phyloP scores from a whole-genome alignment of 148 eudicot genomes.

The Rhododendron ferrugineum region DNA sequence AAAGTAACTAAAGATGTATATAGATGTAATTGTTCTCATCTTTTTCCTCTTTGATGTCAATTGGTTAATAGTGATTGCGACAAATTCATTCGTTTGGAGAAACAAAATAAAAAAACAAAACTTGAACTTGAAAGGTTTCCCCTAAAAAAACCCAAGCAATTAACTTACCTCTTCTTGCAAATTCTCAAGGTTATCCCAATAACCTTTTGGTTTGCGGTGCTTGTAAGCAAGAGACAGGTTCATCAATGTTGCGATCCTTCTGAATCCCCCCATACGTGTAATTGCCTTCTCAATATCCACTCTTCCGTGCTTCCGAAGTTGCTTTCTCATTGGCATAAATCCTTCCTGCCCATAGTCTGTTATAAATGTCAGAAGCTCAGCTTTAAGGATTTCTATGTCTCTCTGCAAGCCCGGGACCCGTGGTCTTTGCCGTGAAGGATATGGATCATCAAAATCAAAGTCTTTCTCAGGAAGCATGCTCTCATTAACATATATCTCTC shows the following conservation, averaged over 20 bases:
- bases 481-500: constrained; percentile 9
- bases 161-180: constrained; percentile 75
- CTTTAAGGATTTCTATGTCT: constrained; percentile 78
- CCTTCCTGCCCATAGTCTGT: constrained; percentile 88
- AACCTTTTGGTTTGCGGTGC: constrained; percentile 91
- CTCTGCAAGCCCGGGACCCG: constrained; percentile 84
- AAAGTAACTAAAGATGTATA: background rate
- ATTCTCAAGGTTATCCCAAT: constrained; percentile 91
- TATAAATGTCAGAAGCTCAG: constrained; percentile 65
- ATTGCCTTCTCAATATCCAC: constrained; percentile 97
- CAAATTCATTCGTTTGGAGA: background rate
- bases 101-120: background rate
- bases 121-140: background rate
- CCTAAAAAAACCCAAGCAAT: background rate
- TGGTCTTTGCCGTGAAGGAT: constrained; percentile 51
- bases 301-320: constrained; percentile 74
- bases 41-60: background rate
- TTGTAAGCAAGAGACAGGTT: constrained; percentile 93
- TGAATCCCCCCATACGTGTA: constrained; percentile 89
- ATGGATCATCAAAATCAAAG: constrained; percentile 22
- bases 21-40: background rate
- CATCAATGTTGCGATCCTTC: constrained; percentile 73
- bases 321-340: constrained; percentile 99
- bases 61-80: background rate
- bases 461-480: constrained; percentile 5